phyloP scores from a whole-genome alignment of 768 basidiomycete species.

The Solioccasus polychromus region DNA sequence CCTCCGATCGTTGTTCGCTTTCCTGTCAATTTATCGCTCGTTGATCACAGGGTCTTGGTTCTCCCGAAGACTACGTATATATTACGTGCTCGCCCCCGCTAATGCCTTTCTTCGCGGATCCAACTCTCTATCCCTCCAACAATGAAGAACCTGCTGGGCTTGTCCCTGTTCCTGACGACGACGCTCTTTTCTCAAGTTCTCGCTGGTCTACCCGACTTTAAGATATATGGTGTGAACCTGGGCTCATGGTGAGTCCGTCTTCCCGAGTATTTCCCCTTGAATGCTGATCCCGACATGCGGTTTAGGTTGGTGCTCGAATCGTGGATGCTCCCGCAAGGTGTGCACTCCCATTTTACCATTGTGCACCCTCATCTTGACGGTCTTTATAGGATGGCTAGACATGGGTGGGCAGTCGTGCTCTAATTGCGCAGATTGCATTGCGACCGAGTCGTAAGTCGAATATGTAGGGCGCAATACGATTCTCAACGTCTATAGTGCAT shows the following conservation, averaged over 20 bases:
- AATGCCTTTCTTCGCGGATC: neutral
- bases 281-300: slow-evolving; percentile 4
- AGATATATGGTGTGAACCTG: slow-evolving; percentile 71
- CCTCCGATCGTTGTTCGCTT: neutral
- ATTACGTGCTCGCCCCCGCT: no score
- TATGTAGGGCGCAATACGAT: no score
- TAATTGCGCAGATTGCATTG: slow-evolving; percentile 62
- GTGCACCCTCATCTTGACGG: neutral
- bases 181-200: slow-evolving; percentile 16
- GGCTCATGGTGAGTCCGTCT: slow-evolving; percentile 53
- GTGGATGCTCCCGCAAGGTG: slow-evolving; percentile 81
- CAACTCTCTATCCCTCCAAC: slow-evolving; percentile 3
- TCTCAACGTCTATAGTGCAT: slow-evolving; percentile 39
- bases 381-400: slow-evolving; percentile 53
- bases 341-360: neutral
- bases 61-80: slow-evolving; percentile 9
- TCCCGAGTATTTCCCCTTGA: neutral
- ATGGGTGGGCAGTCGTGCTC: slow-evolving; percentile 71
- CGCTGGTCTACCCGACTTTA: slow-evolving; percentile 29
- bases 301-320: slow-evolving; percentile 71
- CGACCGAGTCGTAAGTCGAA: slow-evolving; percentile 56
- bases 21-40: neutral
- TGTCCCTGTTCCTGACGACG: slow-evolving; percentile 15
- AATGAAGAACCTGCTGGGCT: slow-evolving; percentile 19
- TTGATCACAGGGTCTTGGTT: slow-evolving; percentile 2